These are phyloP conservation scores for Reutealis trisperma DNA, from an alignment of 345 rosid genomes.

Conservation along the genomic window DNA sequence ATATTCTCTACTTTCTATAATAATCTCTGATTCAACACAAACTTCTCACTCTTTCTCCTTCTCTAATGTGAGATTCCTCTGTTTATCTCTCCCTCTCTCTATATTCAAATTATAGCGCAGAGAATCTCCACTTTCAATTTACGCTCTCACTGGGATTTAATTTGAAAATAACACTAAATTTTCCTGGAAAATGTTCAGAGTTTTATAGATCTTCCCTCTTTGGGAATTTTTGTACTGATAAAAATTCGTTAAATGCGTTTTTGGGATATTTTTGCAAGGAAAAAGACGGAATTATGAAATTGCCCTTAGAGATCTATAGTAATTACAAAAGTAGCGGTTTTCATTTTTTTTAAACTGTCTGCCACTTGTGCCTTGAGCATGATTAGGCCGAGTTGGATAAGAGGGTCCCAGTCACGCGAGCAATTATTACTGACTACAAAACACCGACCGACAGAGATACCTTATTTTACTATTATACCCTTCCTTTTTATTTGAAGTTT, in stretches of 20 bases:
- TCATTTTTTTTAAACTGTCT: constrained; percentile 8
- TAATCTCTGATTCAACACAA: constrained; percentile 7
- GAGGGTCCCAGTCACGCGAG: constrained; percentile 1
- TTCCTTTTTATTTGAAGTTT: background rate
- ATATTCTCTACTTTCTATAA: background rate
- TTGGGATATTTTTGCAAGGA: background rate
- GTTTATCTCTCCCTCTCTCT: background rate
- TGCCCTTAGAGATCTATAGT: background rate
- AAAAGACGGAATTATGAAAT: background rate
- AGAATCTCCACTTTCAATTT: background rate
- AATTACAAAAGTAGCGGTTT: background rate
- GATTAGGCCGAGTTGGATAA: constrained; percentile 5
- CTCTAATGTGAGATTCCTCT: background rate
- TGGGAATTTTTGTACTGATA: background rate
- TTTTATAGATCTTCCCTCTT: background rate
- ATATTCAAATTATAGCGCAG: too few relatives aligned
- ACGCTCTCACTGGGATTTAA: background rate
- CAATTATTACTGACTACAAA: background rate
- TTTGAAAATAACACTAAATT: background rate
- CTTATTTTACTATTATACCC: background rate
- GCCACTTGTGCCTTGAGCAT: constrained; percentile 12
- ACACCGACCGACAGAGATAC: background rate
- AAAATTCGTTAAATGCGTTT: background rate
- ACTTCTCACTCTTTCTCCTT: background rate
- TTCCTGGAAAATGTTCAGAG: background rate